phyloP scores from a whole-genome alignment of 140 eudicot genomes.

The Bidens hawaiensis region DNA sequence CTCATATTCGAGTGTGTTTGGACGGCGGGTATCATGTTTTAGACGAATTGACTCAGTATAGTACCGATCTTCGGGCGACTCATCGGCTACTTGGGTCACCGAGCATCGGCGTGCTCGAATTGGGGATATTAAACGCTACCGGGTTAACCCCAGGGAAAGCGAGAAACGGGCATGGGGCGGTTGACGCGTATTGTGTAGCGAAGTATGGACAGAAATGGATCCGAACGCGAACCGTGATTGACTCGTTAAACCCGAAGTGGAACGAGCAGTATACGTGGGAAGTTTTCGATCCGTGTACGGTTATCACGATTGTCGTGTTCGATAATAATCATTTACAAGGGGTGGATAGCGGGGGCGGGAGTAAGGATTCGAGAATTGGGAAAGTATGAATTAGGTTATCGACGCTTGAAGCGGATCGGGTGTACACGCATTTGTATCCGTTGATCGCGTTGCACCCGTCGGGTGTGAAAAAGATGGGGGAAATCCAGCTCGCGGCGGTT shows the following conservation, averaged over 20 bases:
- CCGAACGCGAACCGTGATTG: slow-evolving; percentile 52
- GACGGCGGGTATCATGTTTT: slow-evolving; percentile 76
- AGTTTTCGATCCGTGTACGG: slow-evolving; percentile 69
- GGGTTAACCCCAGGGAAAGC: slow-evolving; percentile 42
- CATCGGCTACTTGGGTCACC: slow-evolving; percentile 46
- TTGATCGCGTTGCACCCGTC: slow-evolving; percentile 57
- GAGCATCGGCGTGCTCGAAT: slow-evolving; percentile 43
- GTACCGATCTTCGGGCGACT: slow-evolving; percentile 46
- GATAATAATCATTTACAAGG: slow-evolving; percentile 57
- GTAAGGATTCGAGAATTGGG: slow-evolving; percentile 52
- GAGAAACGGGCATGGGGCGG: slow-evolving; percentile 42
- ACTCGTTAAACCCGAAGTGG: slow-evolving; percentile 53
- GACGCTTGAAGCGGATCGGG: slow-evolving; percentile 56
- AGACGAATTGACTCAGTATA: slow-evolving; percentile 57
- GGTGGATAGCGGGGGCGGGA: slow-evolving; percentile 25
- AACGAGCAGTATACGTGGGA: slow-evolving; percentile 78
- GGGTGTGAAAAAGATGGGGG: slow-evolving; percentile 66
- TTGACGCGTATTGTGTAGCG: slow-evolving; percentile 76
- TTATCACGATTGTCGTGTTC: slow-evolving; percentile 54
- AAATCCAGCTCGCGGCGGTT: slow-evolving; percentile 63
- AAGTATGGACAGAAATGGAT: slow-evolving; percentile 75
- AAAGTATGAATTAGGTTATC: slow-evolving; percentile 67
- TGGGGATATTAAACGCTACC: slow-evolving; percentile 56
- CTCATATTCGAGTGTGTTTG: slow-evolving; percentile 51
- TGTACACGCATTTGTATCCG: slow-evolving; percentile 68